phyloP scores from a whole-genome alignment of 2,329 filamentous ascomycete genomes.

The Neofusicoccum sp. region DNA sequence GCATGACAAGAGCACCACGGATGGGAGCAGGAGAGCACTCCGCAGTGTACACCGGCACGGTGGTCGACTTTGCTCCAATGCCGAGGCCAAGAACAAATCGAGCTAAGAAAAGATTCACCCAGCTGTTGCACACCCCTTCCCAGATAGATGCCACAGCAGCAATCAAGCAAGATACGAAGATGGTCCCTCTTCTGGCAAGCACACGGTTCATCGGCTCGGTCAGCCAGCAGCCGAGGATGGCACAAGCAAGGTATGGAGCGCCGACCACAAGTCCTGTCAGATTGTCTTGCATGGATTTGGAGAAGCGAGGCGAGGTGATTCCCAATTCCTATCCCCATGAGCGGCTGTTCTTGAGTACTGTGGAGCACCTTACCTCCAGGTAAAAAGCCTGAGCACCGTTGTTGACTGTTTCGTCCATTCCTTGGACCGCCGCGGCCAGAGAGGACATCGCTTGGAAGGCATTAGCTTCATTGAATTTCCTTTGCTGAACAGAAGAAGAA shows the following conservation, averaged over 20 bases:
- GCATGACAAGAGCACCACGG: constrained; percentile 48
- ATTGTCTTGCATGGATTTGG: constrained; percentile 29
- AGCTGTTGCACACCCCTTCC: constrained; percentile 46
- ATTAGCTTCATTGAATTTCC: neutral
- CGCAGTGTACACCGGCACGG: constrained; percentile 37
- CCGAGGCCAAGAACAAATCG: constrained; percentile 44
- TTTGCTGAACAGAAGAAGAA: constrained; percentile 37
- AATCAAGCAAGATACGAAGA: constrained; percentile 56
- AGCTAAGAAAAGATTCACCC: constrained; percentile 40
- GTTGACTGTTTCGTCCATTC: constrained; percentile 52
- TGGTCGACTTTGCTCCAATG: constrained; percentile 41
- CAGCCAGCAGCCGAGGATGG: constrained; percentile 48
- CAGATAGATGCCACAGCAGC: constrained; percentile 43
- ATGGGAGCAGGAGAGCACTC: constrained; percentile 50
- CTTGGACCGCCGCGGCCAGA: constrained; percentile 55
- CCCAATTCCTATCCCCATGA: neutral
- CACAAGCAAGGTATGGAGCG: constrained; percentile 46
- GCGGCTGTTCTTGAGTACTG: neutral
- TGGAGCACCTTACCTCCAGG: constrained; percentile 16
- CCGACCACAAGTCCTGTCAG: constrained; percentile 45
- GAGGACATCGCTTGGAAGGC: constrained; percentile 43
- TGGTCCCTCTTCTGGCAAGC: constrained; percentile 61
- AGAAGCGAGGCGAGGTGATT: constrained; percentile 23
- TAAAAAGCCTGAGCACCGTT: constrained; percentile 46
- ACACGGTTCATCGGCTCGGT: constrained; percentile 59